Evolutionary conservation across 768 basidiomycete genomes (phyloP).

Genomic region (Tricholoma furcatifolium): DNA sequence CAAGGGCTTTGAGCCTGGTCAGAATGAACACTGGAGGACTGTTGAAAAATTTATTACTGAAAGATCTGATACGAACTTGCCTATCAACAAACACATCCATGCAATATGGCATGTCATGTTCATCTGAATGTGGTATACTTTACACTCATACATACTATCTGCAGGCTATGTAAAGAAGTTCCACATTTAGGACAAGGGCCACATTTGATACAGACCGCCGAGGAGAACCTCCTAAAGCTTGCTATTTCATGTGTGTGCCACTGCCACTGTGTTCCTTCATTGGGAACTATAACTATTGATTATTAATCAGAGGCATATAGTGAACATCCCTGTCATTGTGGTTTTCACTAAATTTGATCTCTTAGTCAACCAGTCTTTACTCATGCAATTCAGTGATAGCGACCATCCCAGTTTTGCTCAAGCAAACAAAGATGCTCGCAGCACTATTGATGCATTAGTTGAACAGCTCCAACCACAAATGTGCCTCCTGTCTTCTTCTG

Average conservation of each 20-base stretch:
- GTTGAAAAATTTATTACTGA: background rate
- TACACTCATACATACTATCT: background rate
- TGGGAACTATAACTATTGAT: background rate
- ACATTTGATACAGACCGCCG: background rate
- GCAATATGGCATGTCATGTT: background rate
- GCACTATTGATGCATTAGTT: background rate
- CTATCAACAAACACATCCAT: background rate
- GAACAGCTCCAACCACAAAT: background rate
- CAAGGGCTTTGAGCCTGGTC: slow-evolving; percentile 1
- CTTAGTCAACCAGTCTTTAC: background rate
- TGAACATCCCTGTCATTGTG: background rate
- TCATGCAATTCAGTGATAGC: background rate
- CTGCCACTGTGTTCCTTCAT: background rate
- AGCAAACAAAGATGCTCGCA: background rate
- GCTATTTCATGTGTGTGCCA: background rate
- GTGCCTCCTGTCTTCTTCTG: background rate
- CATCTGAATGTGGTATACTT: background rate
- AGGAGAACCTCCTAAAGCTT: background rate
- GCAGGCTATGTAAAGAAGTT: slow-evolving; percentile 3
- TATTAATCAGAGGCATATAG: background rate
- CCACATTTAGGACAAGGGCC: background rate
- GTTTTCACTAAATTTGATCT: no score
- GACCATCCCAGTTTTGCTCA: background rate
- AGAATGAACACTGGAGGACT: background rate
- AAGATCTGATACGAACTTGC: background rate